Conservation (phyloP, 2,329 filamentous ascomycete genomes). For the Aspergillus piperis region DNA sequence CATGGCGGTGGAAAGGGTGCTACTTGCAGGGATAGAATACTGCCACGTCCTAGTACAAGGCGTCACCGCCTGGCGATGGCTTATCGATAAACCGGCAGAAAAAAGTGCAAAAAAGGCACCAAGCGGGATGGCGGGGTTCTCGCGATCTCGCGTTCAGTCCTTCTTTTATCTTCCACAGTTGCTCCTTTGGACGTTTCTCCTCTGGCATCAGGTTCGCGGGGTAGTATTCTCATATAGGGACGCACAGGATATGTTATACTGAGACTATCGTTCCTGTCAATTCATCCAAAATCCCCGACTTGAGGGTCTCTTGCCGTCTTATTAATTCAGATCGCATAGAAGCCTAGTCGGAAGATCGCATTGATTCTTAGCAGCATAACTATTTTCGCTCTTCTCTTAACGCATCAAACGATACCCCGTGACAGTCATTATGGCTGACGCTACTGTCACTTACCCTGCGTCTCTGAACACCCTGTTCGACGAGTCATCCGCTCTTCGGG, state of each 20-base stretch:
- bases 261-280: not conserved
- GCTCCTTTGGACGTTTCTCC: not conserved
- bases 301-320: not conserved
- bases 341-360: not conserved
- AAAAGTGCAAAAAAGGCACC: slow-evolving; percentile 11
- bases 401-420: too few relatives aligned
- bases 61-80: slow-evolving; percentile 8
- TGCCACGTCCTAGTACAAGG: slow-evolving; percentile 1
- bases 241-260: not conserved
- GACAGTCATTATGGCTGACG: slow-evolving; percentile 27
- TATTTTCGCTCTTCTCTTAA: not conserved
- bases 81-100: slow-evolving; percentile 20
- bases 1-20: not conserved
- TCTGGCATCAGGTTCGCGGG: not conserved
- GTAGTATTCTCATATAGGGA: too few relatives aligned
- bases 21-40: not conserved
- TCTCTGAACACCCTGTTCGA: slow-evolving; percentile 40
- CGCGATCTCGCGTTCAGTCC: not conserved
- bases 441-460: slow-evolving; percentile 24
- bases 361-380: not conserved
- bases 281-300: not conserved
- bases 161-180: not conserved
- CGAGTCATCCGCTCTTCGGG: slow-evolving; percentile 25
- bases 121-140: slow-evolving; percentile 15
- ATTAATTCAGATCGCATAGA: not conserved